Base-by-base conservation (phyloP, 345 rosid species). In the Lepidium africanum region DNA sequence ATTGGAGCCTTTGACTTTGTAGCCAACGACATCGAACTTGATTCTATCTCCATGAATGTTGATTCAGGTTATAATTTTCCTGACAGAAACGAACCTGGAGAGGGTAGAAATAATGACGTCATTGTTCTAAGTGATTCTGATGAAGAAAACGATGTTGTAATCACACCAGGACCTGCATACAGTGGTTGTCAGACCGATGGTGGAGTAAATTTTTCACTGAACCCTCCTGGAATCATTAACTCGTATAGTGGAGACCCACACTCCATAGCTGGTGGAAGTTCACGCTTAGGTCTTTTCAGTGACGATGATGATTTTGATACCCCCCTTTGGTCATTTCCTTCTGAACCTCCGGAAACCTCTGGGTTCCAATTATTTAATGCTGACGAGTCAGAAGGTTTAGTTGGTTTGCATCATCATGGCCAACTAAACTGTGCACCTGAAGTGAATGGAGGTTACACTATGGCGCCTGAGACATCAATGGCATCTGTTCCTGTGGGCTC, bases 71-170 rank as follows among this genome's bases (percentile, higher is more conserved):
- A 67, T 76, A 86, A 75, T 43, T 81, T 82, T 71, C 76, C 30
- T 59, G 50, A 51, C 30, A 58, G 63, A n/a, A 66, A 45, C 38
- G 80, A 73, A 40, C 62, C 86, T 43, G 80, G 76, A 9, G 79
- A 82, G 9, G 63, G 59, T 6, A 85, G 82, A 36, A 77, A 87
- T 66, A 80, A 89, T 17, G 95, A 87, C 60, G 80, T 91, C 53
- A 94, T 94, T 57, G 84, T 91, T 77, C 86, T 94, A 36, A 88
- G 83, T 72, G 99, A 89, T 79, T 91, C 99, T 9, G 99, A 94
- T 25, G 96, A 86, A 10, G 98, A 88, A 19, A 83, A 84, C 74
- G 91, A 86, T 64, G 56, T 84, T 14, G 47, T 73, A 53, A 63
- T 88, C 51, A 75, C 89, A 60, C 73, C 82, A 41, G 72, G 78